phyloP scores from a whole-genome alignment of 108 stramenopile species.

The Pseudonitzschia delicatissima region DNA sequence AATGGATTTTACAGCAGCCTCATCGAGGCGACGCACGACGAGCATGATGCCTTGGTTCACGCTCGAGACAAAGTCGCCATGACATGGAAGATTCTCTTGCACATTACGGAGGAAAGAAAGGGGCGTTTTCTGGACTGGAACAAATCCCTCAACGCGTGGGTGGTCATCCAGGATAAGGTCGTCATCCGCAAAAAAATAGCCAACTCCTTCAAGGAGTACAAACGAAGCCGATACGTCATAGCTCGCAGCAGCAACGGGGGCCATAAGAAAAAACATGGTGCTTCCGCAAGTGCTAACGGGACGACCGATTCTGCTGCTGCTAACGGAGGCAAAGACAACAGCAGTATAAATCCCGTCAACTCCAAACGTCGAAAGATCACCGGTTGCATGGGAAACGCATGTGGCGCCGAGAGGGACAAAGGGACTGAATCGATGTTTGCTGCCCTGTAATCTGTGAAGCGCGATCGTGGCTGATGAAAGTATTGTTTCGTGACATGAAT shows the following conservation, averaged over 20 bases:
- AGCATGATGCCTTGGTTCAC: not conserved
- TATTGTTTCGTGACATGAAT: no score
- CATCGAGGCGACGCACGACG: constrained; percentile 1
- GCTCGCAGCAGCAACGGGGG: not conserved
- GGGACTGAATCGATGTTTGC: no score
- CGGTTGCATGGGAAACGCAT: no score
- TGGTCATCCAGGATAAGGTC: not conserved
- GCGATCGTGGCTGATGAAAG: no score
- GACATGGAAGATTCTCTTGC: not conserved
- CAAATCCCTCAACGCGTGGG: not conserved
- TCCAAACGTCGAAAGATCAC: no score
- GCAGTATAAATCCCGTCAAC: no score
- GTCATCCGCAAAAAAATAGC: not conserved
- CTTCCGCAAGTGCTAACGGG: not conserved
- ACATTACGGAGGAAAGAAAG: not conserved
- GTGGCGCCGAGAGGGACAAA: no score
- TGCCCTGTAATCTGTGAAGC: no score
- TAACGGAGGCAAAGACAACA: no score
- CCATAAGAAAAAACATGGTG: not conserved
- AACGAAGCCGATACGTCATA: not conserved
- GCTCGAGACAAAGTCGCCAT: not conserved
- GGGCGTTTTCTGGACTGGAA: not conserved
- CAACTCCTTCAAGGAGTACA: not conserved
- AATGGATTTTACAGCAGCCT: not conserved
- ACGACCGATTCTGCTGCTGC: no score